Conservation (phyloP, 768 basidiomycete genomes). For the Hygrocybe punicea region DNA sequence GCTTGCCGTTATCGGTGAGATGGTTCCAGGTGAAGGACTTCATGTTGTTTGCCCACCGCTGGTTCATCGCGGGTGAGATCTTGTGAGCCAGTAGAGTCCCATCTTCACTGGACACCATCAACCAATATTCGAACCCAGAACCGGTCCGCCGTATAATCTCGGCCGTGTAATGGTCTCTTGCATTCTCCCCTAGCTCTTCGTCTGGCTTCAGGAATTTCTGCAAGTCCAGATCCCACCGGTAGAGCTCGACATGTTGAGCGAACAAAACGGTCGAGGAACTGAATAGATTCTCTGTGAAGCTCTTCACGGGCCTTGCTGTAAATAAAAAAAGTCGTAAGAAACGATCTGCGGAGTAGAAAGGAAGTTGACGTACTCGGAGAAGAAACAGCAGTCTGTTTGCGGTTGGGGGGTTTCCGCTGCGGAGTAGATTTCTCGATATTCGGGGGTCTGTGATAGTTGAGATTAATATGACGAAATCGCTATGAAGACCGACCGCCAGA, state of each 20-base stretch:
- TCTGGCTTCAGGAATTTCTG: not conserved
- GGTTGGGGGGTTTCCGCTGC: not conserved
- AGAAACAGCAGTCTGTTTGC: not conserved
- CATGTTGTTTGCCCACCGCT: conserved; percentile 58
- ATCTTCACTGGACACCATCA: conserved; percentile 51
- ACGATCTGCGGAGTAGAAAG: not conserved
- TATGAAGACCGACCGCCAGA: conserved; percentile 61
- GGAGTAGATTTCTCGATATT: not conserved
- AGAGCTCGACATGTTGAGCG: not conserved
- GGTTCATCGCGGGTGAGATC: conserved; percentile 67
- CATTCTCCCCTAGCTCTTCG: not conserved
- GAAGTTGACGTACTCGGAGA: not conserved
- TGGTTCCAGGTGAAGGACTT: conserved; percentile 89
- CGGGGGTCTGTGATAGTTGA: not conserved
- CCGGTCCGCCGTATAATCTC: conserved; percentile 48
- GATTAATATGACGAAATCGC: conserved; percentile 20
- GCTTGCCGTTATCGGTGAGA: conserved; percentile 46
- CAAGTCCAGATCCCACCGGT: not conserved
- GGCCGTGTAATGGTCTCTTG: conserved; percentile 50
- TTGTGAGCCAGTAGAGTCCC: conserved; percentile 57
- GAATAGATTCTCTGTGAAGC: not conserved
- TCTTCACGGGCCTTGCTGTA: not conserved
- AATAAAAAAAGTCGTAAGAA: not conserved
- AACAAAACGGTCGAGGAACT: not conserved
- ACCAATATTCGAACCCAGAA: conserved; percentile 53